Evolutionary conservation across 176 grass and related monocot species (phyloP).

Genomic region (Aegilops umbellulata): DNA sequence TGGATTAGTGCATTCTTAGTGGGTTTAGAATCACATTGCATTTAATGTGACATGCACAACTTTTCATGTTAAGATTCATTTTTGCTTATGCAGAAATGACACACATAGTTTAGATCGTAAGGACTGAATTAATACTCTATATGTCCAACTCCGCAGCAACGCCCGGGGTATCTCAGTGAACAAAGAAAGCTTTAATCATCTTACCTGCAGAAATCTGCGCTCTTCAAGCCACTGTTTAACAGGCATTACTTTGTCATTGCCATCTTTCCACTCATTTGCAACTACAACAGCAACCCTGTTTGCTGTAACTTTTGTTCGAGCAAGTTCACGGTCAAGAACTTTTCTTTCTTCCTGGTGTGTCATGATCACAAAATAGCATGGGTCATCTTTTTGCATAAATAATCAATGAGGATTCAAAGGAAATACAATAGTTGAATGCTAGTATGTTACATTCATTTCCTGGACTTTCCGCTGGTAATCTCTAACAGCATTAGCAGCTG

Average conservation of each 20-base stretch:
- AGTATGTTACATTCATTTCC: constrained; percentile 86
- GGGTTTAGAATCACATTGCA: too few relatives aligned
- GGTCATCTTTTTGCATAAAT: constrained; percentile 10
- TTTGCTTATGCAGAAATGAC: too few relatives aligned
- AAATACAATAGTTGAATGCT: neutral
- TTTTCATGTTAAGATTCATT: too few relatives aligned
- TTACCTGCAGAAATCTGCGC: constrained; percentile 91
- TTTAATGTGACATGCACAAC: too few relatives aligned
- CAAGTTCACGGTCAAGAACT: constrained; percentile 84
- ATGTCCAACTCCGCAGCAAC: too few relatives aligned
- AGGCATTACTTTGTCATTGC: constrained; percentile 99
- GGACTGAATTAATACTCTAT: too few relatives aligned
- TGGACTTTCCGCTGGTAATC: constrained; percentile 95
- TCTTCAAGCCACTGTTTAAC: constrained; percentile 99
- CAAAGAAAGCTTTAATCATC: neutral
- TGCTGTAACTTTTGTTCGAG: constrained; percentile 86
- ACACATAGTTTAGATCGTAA: too few relatives aligned
- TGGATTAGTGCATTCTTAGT: too few relatives aligned
- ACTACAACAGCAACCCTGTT: constrained; percentile 94
- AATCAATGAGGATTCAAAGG: constrained; percentile 1
- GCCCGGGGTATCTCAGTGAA: neutral
- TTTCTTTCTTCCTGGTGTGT: constrained; percentile 77
- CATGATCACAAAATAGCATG: constrained; percentile 24
- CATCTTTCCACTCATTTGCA: constrained; percentile 99
- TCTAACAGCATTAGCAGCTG: constrained; percentile 94